Evolutionary conservation across 2,329 filamentous ascomycete genomes (phyloP).

Genomic region (Neonectria neomacrospora): DNA sequence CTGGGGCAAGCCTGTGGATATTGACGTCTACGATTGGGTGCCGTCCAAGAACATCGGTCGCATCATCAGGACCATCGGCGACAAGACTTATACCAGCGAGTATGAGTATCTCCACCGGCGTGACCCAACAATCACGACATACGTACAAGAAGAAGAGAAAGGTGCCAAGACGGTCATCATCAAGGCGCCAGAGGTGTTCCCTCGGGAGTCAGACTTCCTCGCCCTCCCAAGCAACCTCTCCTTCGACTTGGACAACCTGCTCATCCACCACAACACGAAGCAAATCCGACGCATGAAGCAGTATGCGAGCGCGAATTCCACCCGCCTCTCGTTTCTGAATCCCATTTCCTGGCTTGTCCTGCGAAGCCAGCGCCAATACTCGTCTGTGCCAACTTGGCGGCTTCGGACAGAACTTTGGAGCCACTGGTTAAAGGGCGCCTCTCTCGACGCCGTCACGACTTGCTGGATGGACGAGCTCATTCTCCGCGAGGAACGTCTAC

Average conservation of each 20-base stretch:
- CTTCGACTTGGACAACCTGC: constrained; percentile 26
- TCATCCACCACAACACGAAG: constrained; percentile 23
- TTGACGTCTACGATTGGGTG: constrained; percentile 32
- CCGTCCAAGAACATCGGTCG: constrained; percentile 29
- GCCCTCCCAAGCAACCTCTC: constrained; percentile 22
- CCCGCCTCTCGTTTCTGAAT: background rate
- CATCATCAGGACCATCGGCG: constrained; percentile 22
- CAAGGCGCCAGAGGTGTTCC: constrained; percentile 19
- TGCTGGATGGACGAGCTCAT: constrained; percentile 32
- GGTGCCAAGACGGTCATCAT: constrained; percentile 25
- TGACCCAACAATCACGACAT: constrained; percentile 27
- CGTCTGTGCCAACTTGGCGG: constrained; percentile 25
- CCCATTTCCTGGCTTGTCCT: background rate
- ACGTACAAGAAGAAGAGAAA: constrained; percentile 15
- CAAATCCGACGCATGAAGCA: constrained; percentile 22
- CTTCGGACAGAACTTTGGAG: constrained; percentile 31
- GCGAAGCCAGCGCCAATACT: constrained; percentile 25
- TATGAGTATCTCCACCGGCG: constrained; percentile 37
- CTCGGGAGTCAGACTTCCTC: constrained; percentile 12
- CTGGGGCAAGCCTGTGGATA: constrained; percentile 32
- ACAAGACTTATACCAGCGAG: constrained; percentile 26
- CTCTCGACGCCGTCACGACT: constrained; percentile 24
- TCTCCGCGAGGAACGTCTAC: constrained; percentile 25
- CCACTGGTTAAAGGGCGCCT: constrained; percentile 17
- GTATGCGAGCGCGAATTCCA: background rate